Evolutionary conservation across 306 rosid species (phyloP).

Genomic region (Coriaria nepalensis): DNA sequence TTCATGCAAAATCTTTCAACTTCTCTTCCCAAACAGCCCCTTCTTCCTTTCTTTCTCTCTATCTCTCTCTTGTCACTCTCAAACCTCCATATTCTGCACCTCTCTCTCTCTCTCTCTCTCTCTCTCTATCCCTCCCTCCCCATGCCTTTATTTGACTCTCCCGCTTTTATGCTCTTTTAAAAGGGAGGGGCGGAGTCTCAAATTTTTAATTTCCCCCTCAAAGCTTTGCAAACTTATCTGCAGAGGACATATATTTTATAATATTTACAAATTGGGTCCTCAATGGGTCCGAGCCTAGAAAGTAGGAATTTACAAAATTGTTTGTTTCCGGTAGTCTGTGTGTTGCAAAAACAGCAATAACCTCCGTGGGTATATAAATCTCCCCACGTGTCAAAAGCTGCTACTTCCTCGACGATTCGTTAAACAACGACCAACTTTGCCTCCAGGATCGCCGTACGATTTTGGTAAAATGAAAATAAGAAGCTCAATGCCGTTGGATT

Average conservation of each 20-base stretch:
- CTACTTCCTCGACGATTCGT: conserved; percentile 29
- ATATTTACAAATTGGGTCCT: too few species aligned
- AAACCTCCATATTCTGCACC: neutral
- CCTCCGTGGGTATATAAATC: conserved; percentile 75
- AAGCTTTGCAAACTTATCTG: neutral
- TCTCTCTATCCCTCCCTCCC: neutral
- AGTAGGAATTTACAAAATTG: neutral
- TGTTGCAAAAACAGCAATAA: neutral
- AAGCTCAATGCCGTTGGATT: conserved; percentile 1
- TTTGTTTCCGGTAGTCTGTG: neutral
- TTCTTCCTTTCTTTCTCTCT: neutral
- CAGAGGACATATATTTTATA: too few species aligned
- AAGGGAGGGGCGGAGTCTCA: neutral
- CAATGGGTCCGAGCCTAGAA: too few species aligned
- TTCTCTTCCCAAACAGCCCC: neutral
- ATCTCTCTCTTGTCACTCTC: neutral
- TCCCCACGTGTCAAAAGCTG: conserved; percentile 34
- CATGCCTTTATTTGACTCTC: conserved; percentile 31
- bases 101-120: conserved; percentile 6
- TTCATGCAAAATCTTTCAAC: conserved; percentile 7
- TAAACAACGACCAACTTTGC: conserved; percentile 24
- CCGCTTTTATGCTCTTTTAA: conserved; percentile 73
- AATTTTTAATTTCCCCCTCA: conserved; percentile 7
- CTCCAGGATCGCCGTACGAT: neutral
- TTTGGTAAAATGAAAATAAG: too few species aligned